A percentile compares a stretch with the other conserved stretches of the same genome.
Conservation (phyloP, 2,329 filamentous ascomycete species). For the Ophiostoma australiae region DNA sequence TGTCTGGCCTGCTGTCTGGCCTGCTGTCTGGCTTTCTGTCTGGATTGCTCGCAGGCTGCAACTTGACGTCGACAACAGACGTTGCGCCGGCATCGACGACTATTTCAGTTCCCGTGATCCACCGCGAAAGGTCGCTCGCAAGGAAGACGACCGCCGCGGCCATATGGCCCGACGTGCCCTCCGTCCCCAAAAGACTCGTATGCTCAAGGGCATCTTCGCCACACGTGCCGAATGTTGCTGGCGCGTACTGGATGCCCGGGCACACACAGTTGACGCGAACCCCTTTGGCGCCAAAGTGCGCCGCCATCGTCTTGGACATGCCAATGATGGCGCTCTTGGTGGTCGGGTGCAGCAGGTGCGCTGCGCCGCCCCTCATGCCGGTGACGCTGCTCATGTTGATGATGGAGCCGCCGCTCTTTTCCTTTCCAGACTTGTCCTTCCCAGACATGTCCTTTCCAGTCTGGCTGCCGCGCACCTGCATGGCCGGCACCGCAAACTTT, state of each 20-base stretch:
- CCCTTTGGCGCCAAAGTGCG: not conserved
- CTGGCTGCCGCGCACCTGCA: conserved; percentile 39
- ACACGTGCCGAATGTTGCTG: not conserved
- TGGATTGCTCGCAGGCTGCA: not conserved
- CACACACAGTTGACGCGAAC: not conserved
- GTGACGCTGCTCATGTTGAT: conserved; percentile 61
- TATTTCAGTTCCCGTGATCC: not conserved
- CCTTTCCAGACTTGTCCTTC: conserved; percentile 31
- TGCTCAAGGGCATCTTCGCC: not conserved
- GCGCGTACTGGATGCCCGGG: not conserved
- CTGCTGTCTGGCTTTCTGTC: not conserved
- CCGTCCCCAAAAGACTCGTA: not conserved
- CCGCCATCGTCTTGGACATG: conserved; percentile 2
- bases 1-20: not conserved
- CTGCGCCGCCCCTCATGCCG: conserved; percentile 46
- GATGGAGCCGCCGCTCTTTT: conserved; percentile 39
- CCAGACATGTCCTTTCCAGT: conserved; percentile 40
- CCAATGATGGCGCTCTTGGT: not conserved
- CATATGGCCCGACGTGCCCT: not conserved
- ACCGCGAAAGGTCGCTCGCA: not conserved
- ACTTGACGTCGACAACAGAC: not conserved
- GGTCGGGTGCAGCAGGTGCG: conserved; percentile 42
- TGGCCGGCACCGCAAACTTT: not conserved
- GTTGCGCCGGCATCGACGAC: not conserved
- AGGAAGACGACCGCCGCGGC: not conserved